These are phyloP conservation scores for Tranzscheliella williamsii DNA, from an alignment of 1,284 basidiomycete genomes.

Conservation along the genomic window DNA sequence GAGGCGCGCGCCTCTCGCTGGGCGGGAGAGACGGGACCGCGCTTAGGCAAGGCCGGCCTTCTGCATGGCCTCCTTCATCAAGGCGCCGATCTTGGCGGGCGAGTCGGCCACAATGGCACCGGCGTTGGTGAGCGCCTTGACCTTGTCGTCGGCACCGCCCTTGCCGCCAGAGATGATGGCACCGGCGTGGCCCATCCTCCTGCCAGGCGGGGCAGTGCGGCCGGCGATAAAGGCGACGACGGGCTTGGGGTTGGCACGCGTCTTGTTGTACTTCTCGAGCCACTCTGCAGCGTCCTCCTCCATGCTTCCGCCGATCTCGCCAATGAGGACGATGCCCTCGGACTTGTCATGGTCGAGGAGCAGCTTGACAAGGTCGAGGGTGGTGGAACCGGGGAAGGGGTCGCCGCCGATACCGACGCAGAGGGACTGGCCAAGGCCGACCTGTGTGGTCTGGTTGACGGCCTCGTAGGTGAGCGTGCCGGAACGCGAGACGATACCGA, in stretches of 20 bases:
- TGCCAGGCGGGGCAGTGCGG: slow-evolving; percentile 88
- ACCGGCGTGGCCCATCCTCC: slow-evolving; percentile 82
- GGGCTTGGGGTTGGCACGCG: slow-evolving; percentile 82
- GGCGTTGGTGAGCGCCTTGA: slow-evolving; percentile 87
- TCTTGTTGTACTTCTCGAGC: slow-evolving; percentile 89
- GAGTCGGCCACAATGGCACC: slow-evolving; percentile 92
- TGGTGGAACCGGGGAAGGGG: slow-evolving; percentile 93
- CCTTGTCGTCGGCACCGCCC: slow-evolving; percentile 94
- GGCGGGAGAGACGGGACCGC: no score
- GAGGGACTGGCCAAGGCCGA: slow-evolving; percentile 93
- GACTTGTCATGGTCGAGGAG: slow-evolving; percentile 81
- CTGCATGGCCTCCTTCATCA: slow-evolving; percentile 59
- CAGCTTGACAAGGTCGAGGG: slow-evolving; percentile 95
- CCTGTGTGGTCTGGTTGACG: slow-evolving; percentile 81
- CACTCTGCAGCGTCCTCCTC: slow-evolving; percentile 99
- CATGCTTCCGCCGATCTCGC: slow-evolving; percentile 98
- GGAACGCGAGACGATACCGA: slow-evolving; percentile 76
- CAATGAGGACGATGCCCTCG: slow-evolving; percentile 90
- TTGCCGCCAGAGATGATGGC: slow-evolving; percentile 98
- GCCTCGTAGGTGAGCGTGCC: slow-evolving; percentile 60
- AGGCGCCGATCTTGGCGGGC: slow-evolving; percentile 67
- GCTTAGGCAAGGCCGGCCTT: slow-evolving; percentile 49
- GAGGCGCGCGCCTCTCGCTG: no score
- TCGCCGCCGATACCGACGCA: slow-evolving; percentile 98
- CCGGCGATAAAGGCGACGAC: slow-evolving; percentile 98